Conservation (phyloP, 345 rosid species). For the Gossypium arboreum region DNA sequence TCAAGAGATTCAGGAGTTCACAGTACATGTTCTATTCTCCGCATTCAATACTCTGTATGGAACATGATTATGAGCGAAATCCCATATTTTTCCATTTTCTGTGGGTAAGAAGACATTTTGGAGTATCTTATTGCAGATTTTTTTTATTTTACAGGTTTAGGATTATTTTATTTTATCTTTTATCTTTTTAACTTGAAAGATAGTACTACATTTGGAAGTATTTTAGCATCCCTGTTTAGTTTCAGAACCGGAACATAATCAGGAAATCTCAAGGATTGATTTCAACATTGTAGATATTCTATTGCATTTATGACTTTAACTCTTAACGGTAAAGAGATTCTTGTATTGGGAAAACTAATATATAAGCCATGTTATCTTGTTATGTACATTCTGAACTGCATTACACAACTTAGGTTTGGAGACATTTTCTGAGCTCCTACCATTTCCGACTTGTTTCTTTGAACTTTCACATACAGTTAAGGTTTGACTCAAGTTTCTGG, state of each 20-base stretch:
- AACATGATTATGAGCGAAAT: background rate
- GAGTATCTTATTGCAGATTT: no score
- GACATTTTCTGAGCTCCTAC: slow-evolving; percentile 36
- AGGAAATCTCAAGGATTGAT: no score
- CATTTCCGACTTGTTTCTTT: slow-evolving; percentile 38
- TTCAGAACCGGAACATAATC: no score
- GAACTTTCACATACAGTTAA: slow-evolving; percentile 45
- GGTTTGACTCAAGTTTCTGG: slow-evolving; percentile 47
- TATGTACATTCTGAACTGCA: background rate
- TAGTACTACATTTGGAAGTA: background rate
- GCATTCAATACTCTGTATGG: background rate
- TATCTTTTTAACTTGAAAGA: background rate
- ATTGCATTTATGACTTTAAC: no score
- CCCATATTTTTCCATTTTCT: background rate
- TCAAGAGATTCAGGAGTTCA: background rate
- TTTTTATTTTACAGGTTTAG: no score
- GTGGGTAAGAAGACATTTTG: background rate
- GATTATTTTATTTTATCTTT: background rate
- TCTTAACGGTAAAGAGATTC: no score
- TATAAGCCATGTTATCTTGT: background rate
- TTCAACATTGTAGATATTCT: no score
- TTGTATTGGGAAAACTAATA: background rate
- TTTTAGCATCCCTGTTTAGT: no score
- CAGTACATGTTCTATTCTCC: background rate
- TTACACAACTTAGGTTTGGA: slow-evolving; percentile 38